Conservation (phyloP, 1,139 yeast species). For the Suhomyces panamericanus region DNA sequence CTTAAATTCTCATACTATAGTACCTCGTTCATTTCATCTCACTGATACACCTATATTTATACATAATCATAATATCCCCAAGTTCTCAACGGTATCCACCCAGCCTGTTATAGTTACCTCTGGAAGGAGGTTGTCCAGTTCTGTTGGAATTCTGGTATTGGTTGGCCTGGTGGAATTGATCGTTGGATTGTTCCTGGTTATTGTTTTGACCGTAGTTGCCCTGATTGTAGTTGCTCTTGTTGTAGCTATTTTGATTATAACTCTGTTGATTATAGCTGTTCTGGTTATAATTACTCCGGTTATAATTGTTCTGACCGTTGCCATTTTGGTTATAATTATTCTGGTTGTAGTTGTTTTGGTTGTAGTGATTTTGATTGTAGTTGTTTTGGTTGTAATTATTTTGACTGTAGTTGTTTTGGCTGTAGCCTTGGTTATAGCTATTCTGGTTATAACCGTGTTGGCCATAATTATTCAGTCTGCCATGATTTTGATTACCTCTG, state of each 20-base stretch:
- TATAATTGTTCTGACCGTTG: slow-evolving; percentile 1
- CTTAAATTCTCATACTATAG: no score
- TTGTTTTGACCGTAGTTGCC: neutral
- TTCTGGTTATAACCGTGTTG: slow-evolving; percentile 2
- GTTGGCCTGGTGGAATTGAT: slow-evolving; percentile 8
- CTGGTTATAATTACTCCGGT: neutral
- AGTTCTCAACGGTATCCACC: no score
- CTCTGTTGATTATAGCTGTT: slow-evolving; percentile 6
- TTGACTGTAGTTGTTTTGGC: slow-evolving; percentile 12
- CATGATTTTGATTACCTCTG: slow-evolving; percentile 8
- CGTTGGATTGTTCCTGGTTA: slow-evolving; percentile 3
- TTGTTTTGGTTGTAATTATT: slow-evolving; percentile 8
- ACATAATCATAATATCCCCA: no score
- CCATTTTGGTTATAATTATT: slow-evolving; percentile 9
- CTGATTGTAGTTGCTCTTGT: neutral
- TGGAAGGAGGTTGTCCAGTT: neutral
- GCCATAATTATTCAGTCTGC: slow-evolving; percentile 1
- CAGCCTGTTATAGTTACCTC: neutral
- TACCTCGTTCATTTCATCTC: no score
- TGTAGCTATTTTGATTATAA: slow-evolving; percentile 10
- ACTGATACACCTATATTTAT: no score
- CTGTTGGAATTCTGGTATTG: slow-evolving; percentile 3
- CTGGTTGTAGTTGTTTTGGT: slow-evolving; percentile 12
- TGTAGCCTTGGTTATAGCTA: neutral
- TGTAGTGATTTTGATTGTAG: slow-evolving; percentile 12